phyloP scores from a whole-genome alignment of 1,284 basidiomycete genomes.

The Apiotrichum brassicae region DNA sequence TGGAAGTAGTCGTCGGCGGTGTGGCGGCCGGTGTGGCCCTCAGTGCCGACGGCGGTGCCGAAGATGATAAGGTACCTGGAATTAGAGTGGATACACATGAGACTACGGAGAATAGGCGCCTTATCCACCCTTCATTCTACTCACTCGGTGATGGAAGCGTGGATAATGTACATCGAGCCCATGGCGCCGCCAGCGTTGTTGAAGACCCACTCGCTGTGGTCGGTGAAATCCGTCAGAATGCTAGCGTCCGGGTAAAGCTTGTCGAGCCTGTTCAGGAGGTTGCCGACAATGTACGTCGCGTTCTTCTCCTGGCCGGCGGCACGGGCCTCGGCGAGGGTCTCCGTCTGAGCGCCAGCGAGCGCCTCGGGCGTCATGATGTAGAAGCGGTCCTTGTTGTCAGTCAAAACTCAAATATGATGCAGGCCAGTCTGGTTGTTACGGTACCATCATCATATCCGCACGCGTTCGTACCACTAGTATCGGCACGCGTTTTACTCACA shows the following conservation, averaged over 20 bases:
- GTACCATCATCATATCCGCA: no score
- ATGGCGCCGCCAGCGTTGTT: slow-evolving; percentile 98
- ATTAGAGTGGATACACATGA: slow-evolving; percentile 4
- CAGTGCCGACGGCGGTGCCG: slow-evolving; percentile 90
- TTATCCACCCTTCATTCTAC: no score
- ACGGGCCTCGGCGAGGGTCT: slow-evolving; percentile 58
- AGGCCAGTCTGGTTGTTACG: no score
- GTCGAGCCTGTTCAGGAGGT: slow-evolving; percentile 70
- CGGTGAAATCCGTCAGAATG: slow-evolving; percentile 57
- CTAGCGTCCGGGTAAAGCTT: slow-evolving; percentile 57
- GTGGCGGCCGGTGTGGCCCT: slow-evolving; percentile 90
- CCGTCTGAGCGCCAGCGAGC: slow-evolving; percentile 62
- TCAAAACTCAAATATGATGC: not conserved
- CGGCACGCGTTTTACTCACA: slow-evolving; percentile 21
- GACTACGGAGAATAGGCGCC: not conserved
- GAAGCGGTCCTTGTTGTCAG: slow-evolving; percentile 49
- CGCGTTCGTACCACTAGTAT: no score
- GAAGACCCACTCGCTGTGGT: slow-evolving; percentile 77
- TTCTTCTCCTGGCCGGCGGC: slow-evolving; percentile 39
- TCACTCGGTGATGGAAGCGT: slow-evolving; percentile 88
- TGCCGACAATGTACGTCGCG: slow-evolving; percentile 51
- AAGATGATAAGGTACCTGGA: slow-evolving; percentile 64
- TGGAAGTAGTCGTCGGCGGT: slow-evolving; percentile 93
- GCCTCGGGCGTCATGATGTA: slow-evolving; percentile 65
- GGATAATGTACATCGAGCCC: slow-evolving; percentile 93